Percentiles rank a stretch among this genome's conserved stretches.
Conservation (phyloP, 371 early-diverging fungal species). For the Syncephalis plumigaleata region DNA sequence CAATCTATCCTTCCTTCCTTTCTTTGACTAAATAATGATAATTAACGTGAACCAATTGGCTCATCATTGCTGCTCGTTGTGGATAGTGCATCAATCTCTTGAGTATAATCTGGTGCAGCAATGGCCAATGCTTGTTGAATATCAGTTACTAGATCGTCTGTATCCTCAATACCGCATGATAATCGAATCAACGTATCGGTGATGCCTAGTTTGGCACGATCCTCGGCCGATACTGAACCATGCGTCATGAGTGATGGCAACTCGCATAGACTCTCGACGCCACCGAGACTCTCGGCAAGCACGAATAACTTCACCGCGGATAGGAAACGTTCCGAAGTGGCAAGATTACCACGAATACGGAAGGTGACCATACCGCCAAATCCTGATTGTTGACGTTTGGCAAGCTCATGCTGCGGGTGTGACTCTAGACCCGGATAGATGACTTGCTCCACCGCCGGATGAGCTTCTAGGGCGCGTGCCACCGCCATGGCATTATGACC, state of each 20-base stretch:
- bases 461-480: slow-evolving; percentile 43
- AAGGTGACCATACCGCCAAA: slow-evolving; percentile 82
- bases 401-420: slow-evolving; percentile 71
- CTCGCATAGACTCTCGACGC: slow-evolving; percentile 70
- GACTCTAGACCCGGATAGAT: slow-evolving; percentile 72
- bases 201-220: slow-evolving; percentile 54
- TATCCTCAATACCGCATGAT: slow-evolving; percentile 70
- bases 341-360: slow-evolving; percentile 54
- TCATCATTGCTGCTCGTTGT: too few relatives aligned
- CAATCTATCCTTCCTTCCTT: too few relatives aligned
- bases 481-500: slow-evolving; percentile 66
- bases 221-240: slow-evolving; percentile 58
- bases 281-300: slow-evolving; percentile 72
- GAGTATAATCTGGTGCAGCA: slow-evolving; percentile 3
- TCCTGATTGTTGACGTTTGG: slow-evolving; percentile 54
- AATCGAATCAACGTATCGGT: slow-evolving; percentile 69
- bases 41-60: too few relatives aligned
- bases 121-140: slow-evolving; percentile 14
- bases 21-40: too few relatives aligned
- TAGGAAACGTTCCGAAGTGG: slow-evolving; percentile 51
- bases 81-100: too few relatives aligned
- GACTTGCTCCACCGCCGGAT: slow-evolving; percentile 44
- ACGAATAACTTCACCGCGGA: slow-evolving; percentile 47
- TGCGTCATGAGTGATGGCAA: slow-evolving; percentile 81
- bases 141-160: slow-evolving; percentile 46